Conservation (phyloP, 164 flowering plant species). For the Amborella trichopoda region DNA sequence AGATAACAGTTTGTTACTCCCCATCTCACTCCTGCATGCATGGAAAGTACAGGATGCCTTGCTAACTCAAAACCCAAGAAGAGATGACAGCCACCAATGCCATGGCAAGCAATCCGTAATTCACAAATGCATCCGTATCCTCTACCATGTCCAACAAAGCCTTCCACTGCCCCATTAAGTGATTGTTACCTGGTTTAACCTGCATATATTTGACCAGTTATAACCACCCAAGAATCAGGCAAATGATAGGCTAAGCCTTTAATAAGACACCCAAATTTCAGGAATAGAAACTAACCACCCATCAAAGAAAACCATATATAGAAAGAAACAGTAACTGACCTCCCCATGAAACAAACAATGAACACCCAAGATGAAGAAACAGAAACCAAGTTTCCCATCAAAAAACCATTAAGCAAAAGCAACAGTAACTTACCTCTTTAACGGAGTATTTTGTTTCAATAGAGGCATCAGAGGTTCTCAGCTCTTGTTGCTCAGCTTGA, state of each 20-base stretch:
- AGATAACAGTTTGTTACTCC: too few relatives aligned
- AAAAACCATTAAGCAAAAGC: not conserved
- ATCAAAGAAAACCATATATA: not conserved
- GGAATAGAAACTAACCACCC: not conserved
- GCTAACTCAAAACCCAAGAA: slow-evolving; percentile 47
- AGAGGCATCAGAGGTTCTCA: slow-evolving; percentile 10
- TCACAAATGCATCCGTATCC: slow-evolving; percentile 36
- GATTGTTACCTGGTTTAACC: too few relatives aligned
- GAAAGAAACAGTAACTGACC: not conserved
- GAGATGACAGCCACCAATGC: slow-evolving; percentile 32
- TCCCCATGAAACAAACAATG: not conserved
- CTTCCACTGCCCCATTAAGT: slow-evolving; percentile 10
- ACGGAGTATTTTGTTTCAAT: slow-evolving; percentile 13
- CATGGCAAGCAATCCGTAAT: slow-evolving; percentile 48
- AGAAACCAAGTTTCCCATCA: not conserved
- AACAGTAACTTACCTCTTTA: slow-evolving; percentile 18
- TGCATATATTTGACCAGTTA: too few relatives aligned
- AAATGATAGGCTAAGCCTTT: slow-evolving; percentile 1
- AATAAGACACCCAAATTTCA: not conserved
- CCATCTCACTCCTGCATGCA: too few relatives aligned
- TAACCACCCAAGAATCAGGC: slow-evolving; percentile 22
- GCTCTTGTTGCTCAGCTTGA: slow-evolving; percentile 16
- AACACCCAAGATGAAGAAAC: not conserved
- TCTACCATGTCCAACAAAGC: slow-evolving; percentile 20
- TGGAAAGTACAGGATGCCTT: too few relatives aligned